These are phyloP conservation scores for Starmerella kuoi DNA, from an alignment of 805 yeast genomes.

Conservation along the genomic window DNA sequence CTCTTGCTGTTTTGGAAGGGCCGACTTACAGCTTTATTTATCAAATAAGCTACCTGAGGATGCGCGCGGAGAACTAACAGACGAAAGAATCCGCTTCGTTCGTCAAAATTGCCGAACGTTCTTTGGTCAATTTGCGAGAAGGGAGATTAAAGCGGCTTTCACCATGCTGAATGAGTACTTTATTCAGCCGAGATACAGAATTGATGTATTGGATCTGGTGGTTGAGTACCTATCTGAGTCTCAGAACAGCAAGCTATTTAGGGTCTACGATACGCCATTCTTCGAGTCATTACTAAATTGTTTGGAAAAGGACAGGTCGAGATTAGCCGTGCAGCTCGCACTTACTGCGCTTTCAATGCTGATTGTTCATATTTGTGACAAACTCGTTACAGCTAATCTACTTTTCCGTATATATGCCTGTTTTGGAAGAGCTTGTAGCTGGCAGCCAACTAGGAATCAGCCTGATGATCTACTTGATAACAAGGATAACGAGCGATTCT, in stretches of 20 bases:
- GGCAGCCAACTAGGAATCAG: constrained; percentile 23
- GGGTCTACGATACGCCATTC: constrained; percentile 19
- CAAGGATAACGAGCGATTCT: not conserved
- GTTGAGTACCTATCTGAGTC: constrained; percentile 20
- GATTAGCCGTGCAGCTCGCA: constrained; percentile 32
- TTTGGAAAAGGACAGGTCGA: constrained; percentile 33
- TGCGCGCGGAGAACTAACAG: constrained; percentile 14
- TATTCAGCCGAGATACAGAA: constrained; percentile 28
- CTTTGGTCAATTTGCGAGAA: constrained; percentile 35
- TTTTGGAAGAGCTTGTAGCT: constrained; percentile 35
- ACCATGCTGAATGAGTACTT: constrained; percentile 32
- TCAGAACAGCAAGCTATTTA: constrained; percentile 22
- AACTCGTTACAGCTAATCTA: constrained; percentile 21
- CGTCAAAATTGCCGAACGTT: constrained; percentile 34
- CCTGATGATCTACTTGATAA: no score
- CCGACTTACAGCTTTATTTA: constrained; percentile 23
- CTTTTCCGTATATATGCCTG: constrained; percentile 35
- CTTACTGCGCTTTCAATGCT: constrained; percentile 33
- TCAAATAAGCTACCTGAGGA: constrained; percentile 12
- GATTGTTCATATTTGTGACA: constrained; percentile 37
- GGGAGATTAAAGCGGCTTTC: constrained; percentile 32
- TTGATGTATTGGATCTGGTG: constrained; percentile 33
- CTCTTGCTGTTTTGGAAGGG: constrained; percentile 19
- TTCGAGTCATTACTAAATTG: constrained; percentile 20
- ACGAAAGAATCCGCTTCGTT: constrained; percentile 41